Conservation (phyloP, 768 basidiomycete genomes). For the Lactarius tabidus region DNA sequence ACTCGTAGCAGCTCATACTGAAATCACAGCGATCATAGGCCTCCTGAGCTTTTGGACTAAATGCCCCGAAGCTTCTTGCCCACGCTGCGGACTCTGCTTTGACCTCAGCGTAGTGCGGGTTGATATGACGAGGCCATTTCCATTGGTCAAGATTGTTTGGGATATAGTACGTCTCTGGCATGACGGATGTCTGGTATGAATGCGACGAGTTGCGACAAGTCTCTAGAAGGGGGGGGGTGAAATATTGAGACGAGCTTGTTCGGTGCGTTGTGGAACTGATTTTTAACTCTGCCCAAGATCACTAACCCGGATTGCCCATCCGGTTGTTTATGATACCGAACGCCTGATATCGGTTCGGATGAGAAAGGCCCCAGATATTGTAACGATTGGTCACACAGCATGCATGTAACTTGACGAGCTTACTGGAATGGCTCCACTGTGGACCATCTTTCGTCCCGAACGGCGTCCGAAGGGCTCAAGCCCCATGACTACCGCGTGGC, state of each 20-base stretch:
- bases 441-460: neutral
- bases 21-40: constrained; percentile 29
- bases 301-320: neutral
- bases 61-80: constrained; percentile 28
- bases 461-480: neutral
- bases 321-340: neutral
- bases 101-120: constrained; percentile 27
- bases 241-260: neutral
- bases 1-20: constrained; percentile 16
- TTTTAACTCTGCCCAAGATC: neutral
- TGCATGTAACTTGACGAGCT: neutral
- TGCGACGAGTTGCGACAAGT: neutral
- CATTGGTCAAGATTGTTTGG: constrained; percentile 24
- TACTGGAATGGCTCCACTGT: neutral
- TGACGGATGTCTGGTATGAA: neutral
- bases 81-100: constrained; percentile 27
- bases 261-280: neutral
- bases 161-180: constrained; percentile 19
- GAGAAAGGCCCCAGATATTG: neutral
- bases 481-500: neutral
- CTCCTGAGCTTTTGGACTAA: constrained; percentile 25
- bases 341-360: constrained; percentile 2
- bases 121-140: constrained; percentile 30
- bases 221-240: neutral
- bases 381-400: neutral